A percentile compares a stretch with the other conserved stretches of the same genome.
Evolutionary conservation across 305 asterid genomes (phyloP).

Genomic region (Fraxinus velutina): DNA sequence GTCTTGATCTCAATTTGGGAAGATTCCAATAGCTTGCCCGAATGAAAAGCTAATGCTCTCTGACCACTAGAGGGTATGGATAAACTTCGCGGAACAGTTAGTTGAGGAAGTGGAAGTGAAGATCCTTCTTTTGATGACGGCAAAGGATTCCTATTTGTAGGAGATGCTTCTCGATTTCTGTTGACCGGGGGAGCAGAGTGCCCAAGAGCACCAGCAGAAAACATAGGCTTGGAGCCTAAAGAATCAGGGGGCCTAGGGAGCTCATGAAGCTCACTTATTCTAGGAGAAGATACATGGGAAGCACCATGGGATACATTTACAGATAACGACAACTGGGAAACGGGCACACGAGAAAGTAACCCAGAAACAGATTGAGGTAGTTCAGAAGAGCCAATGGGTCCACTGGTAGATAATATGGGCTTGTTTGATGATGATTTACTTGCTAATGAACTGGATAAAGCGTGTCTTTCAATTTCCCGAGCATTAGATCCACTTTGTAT

Average conservation of each 20-base stretch:
- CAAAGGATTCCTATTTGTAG: slow-evolving; percentile 51
- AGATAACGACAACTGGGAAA: slow-evolving; percentile 43
- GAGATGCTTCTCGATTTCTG: slow-evolving; percentile 63
- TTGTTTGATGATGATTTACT: slow-evolving; percentile 66
- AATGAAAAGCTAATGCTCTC: slow-evolving; percentile 44
- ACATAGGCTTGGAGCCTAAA: slow-evolving; percentile 46
- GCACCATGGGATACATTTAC: slow-evolving; percentile 47
- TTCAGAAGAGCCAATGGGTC: slow-evolving; percentile 54
- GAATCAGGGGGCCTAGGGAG: slow-evolving; percentile 95
- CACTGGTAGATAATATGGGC: slow-evolving; percentile 47
- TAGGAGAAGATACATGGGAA: slow-evolving; percentile 74
- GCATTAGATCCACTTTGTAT: slow-evolving; percentile 46
- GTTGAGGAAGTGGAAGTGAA: slow-evolving; percentile 71
- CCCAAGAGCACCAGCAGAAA: slow-evolving; percentile 40
- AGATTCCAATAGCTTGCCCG: slow-evolving; percentile 57
- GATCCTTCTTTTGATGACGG: slow-evolving; percentile 52
- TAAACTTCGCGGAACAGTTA: slow-evolving; percentile 72
- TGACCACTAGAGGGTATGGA: slow-evolving; percentile 70
- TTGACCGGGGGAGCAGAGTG: slow-evolving; percentile 80
- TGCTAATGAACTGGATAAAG: slow-evolving; percentile 80
- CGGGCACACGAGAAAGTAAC: slow-evolving; percentile 41
- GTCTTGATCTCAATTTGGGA: slow-evolving; percentile 43
- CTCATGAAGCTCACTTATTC: slow-evolving; percentile 88
- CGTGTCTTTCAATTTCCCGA: slow-evolving; percentile 46
- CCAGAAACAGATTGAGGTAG: slow-evolving; percentile 51